A percentile compares a stretch with the other conserved stretches of the same genome.
Conservation (phyloP, 2,329 filamentous ascomycete genomes). For the Trichocomaceae sp. region DNA sequence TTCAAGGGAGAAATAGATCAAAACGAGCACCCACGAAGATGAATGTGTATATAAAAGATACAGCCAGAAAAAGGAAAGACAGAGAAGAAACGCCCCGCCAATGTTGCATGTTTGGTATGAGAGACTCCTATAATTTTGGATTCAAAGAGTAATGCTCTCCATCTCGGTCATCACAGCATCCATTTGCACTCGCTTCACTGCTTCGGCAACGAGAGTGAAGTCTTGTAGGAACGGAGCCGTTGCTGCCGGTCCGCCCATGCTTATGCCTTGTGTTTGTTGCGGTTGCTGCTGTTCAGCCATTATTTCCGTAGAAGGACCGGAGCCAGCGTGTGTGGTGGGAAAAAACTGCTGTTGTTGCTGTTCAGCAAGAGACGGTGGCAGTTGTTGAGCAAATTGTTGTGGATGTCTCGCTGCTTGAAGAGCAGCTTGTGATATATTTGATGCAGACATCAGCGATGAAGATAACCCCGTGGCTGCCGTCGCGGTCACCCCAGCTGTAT, state of each 20-base stretch:
- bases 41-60: background rate
- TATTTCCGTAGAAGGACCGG: background rate
- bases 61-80: background rate
- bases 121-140: background rate
- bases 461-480: background rate
- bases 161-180: constrained; percentile 82
- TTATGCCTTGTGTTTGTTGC: constrained; percentile 19
- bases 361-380: background rate
- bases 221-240: constrained; percentile 65
- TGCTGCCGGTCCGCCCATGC: constrained; percentile 29
- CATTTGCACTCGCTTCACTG: constrained; percentile 87
- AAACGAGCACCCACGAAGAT: background rate
- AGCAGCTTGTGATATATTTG: background rate
- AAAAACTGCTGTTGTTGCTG: constrained; percentile 2
- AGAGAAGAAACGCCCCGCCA: background rate
- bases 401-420: background rate
- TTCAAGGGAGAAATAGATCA: background rate
- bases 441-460: background rate
- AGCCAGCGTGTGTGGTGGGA: background rate
- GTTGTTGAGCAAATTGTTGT: background rate
- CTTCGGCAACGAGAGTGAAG: constrained; percentile 82
- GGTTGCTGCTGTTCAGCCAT: constrained; percentile 2
- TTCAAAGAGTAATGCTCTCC: constrained; percentile 41
- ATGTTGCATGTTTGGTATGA: background rate
- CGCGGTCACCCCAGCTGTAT: background rate